phyloP scores from a whole-genome alignment of 1,284 basidiomycete genomes.

The Rhodotorula sp. region DNA sequence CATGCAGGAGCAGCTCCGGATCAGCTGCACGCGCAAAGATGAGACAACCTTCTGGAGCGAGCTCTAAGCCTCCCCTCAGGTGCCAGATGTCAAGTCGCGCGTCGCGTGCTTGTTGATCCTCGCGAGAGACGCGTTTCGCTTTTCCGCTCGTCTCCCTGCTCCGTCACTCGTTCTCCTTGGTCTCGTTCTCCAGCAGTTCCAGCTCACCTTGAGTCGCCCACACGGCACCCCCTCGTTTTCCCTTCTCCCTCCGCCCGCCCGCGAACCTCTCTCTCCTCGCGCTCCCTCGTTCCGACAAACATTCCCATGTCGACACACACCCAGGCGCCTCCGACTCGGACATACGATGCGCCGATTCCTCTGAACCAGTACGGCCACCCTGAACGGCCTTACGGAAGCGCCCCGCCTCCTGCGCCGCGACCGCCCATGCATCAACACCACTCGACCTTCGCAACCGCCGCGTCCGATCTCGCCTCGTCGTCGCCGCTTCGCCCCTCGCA shows the following conservation, averaged over 20 bases:
- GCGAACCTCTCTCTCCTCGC: background rate
- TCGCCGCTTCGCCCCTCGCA: background rate
- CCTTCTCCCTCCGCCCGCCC: background rate
- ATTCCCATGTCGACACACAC: background rate
- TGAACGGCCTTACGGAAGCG: too few species aligned
- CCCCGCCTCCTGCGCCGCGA: too few species aligned
- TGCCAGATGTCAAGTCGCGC: too few species aligned
- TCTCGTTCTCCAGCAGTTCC: background rate
- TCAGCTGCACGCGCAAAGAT: too few species aligned
- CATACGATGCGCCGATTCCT: background rate
- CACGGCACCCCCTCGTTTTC: background rate
- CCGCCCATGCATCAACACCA: too few species aligned
- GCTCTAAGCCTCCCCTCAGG: too few species aligned
- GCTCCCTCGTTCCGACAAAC: conserved; percentile 8
- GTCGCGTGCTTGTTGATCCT: background rate
- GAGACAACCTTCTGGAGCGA: too few species aligned
- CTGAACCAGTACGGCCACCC: too few species aligned
- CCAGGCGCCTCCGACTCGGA: background rate
- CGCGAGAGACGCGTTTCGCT: background rate
- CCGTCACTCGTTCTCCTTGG: background rate
- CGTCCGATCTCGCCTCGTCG: background rate
- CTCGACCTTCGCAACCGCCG: background rate
- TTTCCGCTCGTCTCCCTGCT: background rate
- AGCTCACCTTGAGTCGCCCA: conserved; percentile 4
- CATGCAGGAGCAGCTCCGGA: too few species aligned